Percentiles rank a stretch among this genome's conserved stretches.
Conservation (phyloP, 371 early-diverging fungal species). For the Haplosporangium sp. region DNA sequence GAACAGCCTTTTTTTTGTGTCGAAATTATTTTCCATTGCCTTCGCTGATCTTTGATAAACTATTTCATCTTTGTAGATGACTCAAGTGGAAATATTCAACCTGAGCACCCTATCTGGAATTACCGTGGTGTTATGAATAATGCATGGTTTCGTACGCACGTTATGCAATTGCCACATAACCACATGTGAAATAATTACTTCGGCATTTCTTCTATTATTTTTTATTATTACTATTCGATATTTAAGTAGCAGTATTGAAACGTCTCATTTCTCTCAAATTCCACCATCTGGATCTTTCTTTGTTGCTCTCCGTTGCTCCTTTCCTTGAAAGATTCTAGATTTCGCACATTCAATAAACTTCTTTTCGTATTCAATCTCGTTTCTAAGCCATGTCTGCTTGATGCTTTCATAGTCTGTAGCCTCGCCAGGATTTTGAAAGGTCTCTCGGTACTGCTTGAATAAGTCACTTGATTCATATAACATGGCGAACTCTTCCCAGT, state of each 20-base stretch:
- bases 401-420: constrained; percentile 15
- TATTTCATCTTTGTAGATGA: constrained; percentile 62
- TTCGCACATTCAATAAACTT: constrained; percentile 20
- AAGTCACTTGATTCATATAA: constrained; percentile 30
- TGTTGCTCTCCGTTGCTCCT: background rate
- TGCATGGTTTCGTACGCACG: constrained; percentile 64
- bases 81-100: constrained; percentile 82
- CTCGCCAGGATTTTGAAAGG: background rate
- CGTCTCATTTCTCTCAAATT: background rate
- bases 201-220: too few species aligned
- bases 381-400: constrained; percentile 34
- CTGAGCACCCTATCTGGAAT: constrained; percentile 84
- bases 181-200: constrained; percentile 3
- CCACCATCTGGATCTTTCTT: background rate
- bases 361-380: constrained; percentile 25
- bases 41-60: background rate
- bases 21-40: background rate
- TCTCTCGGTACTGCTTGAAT: constrained; percentile 33
- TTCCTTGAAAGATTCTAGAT: constrained; percentile 17
- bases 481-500: constrained; percentile 35
- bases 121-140: constrained; percentile 89
- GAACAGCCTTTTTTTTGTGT: background rate
- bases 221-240: too few species aligned
- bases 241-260: background rate
- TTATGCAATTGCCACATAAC: constrained; percentile 6